A percentile compares a stretch with the other conserved stretches of the same genome.
Conservation (phyloP, 1,284 basidiomycete genomes). For the Athelia sp. region DNA sequence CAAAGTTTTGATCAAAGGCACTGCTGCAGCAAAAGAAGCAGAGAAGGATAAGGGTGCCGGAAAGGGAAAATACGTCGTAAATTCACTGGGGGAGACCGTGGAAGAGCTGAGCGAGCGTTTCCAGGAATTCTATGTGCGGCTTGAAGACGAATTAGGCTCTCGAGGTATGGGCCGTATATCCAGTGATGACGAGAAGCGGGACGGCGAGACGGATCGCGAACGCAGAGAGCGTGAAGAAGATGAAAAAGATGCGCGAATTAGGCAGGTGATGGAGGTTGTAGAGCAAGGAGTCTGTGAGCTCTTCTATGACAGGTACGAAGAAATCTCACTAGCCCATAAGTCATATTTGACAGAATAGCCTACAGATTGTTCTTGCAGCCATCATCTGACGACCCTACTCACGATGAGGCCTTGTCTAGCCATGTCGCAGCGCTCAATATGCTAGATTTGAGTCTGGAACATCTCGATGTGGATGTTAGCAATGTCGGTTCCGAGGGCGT, state of each 20-base stretch:
- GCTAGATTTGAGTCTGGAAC: conserved; percentile 80
- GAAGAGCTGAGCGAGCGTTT: conserved; percentile 56
- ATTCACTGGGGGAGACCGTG: conserved; percentile 34
- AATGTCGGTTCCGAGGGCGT: conserved; percentile 22
- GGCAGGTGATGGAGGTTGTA: conserved; percentile 62
- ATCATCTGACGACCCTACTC: conserved; percentile 73
- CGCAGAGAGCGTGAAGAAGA: conserved; percentile 23
- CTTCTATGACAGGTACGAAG: conserved; percentile 30
- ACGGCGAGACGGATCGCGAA: conserved; percentile 2
- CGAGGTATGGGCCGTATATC: conserved; percentile 17
- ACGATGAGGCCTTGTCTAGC: conserved; percentile 84
- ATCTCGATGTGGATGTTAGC: conserved; percentile 73
- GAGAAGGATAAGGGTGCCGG: conserved; percentile 8
- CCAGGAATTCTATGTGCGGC: conserved; percentile 69
- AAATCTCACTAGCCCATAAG: conserved; percentile 2
- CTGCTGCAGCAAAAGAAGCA: neutral
- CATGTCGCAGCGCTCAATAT: conserved; percentile 88
- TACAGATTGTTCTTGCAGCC: conserved; percentile 63
- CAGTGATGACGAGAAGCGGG: conserved; percentile 17
- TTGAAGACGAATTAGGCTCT: conserved; percentile 46
- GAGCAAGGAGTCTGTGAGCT: conserved; percentile 62
- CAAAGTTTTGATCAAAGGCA: neutral
- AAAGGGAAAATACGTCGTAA: conserved; percentile 29
- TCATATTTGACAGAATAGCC: too few species aligned
- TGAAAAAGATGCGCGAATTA: conserved; percentile 37